Base-by-base conservation (phyloP, 306 rosid species). In the Rosa persica region DNA sequence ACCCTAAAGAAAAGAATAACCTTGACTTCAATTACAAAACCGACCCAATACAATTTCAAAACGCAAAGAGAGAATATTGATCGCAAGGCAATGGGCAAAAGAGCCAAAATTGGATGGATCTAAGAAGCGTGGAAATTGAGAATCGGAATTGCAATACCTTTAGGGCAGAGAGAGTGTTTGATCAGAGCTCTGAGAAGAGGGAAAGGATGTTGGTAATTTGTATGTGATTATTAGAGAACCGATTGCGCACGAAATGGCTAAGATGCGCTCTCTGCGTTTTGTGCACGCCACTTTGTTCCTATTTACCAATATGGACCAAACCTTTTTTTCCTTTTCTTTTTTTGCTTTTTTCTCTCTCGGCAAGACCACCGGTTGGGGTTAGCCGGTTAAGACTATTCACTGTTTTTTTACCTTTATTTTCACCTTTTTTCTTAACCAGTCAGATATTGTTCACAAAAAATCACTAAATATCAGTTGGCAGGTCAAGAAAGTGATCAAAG, bases 221-320 rank as follows among this genome's bases (percentile, higher is more conserved):
- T 20, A 19, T 22, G n/a, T 38, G 51, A 27, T 47, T 44, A 12
- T 17, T 3, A 3, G n/a, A 13, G 8, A 49, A 27, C 75, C 61
- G 61, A 20, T 73, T 7, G 51, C 67, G 39, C 66, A 73, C 42
- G 77, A 39, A 38, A 39, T 34, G 49, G 77, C 77, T 52, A 72
- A 36, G 38, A 51, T 72, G 76, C 64, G 34, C 64, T 51, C 16
- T 27, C 8, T 72, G 76, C 38, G 38, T 73, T 38, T 52, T n/a
- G 67, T 38, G 38, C 49, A 73, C 76, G 76, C 76, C 12, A 11
- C 5, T 51, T 13, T 47, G 52, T 48, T 48, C 19, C 52, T 13
- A n/a, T 30, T 30, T 30, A 30, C 36, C 2, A 30, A 30, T 30
- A 30, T 30, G 36, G 3, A 30, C 36, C 36, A 2, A 30, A 30